Base-by-base conservation (phyloP, 2,329 filamentous ascomycete genomes). In the Cladosporium sp. region DNA sequence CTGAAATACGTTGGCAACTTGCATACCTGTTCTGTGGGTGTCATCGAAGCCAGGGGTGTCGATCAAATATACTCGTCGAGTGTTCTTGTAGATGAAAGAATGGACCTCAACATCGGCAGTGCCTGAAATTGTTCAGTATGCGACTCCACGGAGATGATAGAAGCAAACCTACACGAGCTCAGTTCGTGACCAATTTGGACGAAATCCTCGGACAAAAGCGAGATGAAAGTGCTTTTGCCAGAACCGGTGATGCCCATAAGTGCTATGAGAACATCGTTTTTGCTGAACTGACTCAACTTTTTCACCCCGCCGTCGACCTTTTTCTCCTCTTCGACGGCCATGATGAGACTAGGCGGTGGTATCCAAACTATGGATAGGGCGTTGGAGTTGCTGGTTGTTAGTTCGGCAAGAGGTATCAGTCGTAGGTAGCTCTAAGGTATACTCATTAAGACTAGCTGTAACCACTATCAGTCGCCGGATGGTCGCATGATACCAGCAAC, bases 161-260 rank as follows among this genome's bases (percentile, higher is more conserved):
- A 18, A 34, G 9, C 14, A 38, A 28, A 42, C 57, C 55, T 49
- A 66, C 65, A 63, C 3, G 63, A 66, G n/a, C 55, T 22, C n/a
- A 68, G 58, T n/a, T 54, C 48, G 54, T 68, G 63, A 7, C 68
- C 66, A 13, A 69, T 56, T 5, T 54, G 49, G 38, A 66, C 55
- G 42, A 58, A 57, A 42, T 46, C 34, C 6, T 52, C 49, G 3
- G 49, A 38, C 34, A 41, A 11, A 16, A 44, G 43, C 22, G 22
- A 28, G 43, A 74, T 72, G 52, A 73, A 70, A 1, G 63, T 61
- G 28, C 63, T 68, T 54, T 74, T 74, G 1, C 71, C 72, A 1
- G 66, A 58, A 2, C 72, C 72, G 0, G 72, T 74, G 31, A 71
- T 58, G 2, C 72, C 72, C 66, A 74, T 70, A 1, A 74, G 66